Base-by-base conservation (phyloP, 164 flowering plant species). In the Berberis thunbergii region DNA sequence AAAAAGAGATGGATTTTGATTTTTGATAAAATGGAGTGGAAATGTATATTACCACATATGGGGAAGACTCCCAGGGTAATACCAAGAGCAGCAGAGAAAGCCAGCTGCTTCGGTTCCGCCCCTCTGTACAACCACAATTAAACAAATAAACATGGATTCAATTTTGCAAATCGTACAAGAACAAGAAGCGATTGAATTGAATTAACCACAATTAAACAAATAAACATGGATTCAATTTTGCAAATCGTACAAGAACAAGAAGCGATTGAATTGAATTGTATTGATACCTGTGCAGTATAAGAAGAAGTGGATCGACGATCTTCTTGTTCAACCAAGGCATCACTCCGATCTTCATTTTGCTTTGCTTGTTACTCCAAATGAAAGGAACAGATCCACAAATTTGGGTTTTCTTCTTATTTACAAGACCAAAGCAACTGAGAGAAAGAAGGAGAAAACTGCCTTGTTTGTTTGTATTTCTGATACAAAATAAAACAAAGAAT, bases 51-150 rank as follows among this genome's bases (percentile, higher is more conserved):
- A 94, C 97, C 97, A 73, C 89, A 83, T 9, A 94, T 83, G 9
- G 98, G 98, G 74, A 94, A 94, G 4, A 88, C 53, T 61, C 98
- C 97, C 67, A 94, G 69, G 2, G 97, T 85, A 45, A 85, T 67
- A 41, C 98, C 98, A 76, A 93, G 86, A 65, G 98, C 87, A 2
- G 83, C 77, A 56, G 98, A 93, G 64, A 89, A 90, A 2, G 98
- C 97, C 73, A 93, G 65, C 66, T 83, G 94, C 74, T 83, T 88
- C 3, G 98, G 97, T 67, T 90, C 97, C 1, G 89, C 77, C 45
- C 98, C 97, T 81, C 97, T 90, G 43, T 49, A 13, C 53, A 26
- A 59, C 38, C 46, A 41, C 38, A 11, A 41, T 3, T 45, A 10
- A 41, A 44, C 10, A 6, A 44, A 7, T 8, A 9, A 50, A 1